Conservation (phyloP, 768 basidiomycete species). For the Imleria badia region DNA sequence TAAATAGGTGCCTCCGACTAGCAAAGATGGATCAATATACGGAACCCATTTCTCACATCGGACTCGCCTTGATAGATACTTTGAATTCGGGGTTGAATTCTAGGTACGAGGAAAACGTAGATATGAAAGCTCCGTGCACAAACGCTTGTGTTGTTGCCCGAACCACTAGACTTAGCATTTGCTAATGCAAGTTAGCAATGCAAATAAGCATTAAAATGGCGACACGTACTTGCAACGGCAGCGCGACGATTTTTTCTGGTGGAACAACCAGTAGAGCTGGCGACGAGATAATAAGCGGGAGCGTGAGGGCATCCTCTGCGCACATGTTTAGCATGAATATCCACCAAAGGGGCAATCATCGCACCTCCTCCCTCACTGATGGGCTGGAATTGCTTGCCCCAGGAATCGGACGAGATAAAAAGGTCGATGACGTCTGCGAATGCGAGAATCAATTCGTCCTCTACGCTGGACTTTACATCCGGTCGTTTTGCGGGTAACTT, state of each 20-base stretch:
- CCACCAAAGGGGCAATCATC: conserved; percentile 5
- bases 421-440: conserved; percentile 74
- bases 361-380: conserved; percentile 43
- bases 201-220: conserved; percentile 24
- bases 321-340: conserved; percentile 7
- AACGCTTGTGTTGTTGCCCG: conserved; percentile 57
- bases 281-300: conserved; percentile 53
- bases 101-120: conserved; percentile 39
- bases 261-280: conserved; percentile 59
- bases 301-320: conserved; percentile 43
- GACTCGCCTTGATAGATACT: conserved; percentile 19
- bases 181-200: conserved; percentile 8
- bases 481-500: conserved; percentile 29
- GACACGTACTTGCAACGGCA: conserved; percentile 51
- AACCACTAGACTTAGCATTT: conserved; percentile 36
- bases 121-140: conserved; percentile 54
- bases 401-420: conserved; percentile 44
- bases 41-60: background rate
- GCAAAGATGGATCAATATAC: conserved; percentile 5
- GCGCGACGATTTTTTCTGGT: conserved; percentile 52
- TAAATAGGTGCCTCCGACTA: conserved; percentile 37
- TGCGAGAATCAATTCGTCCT: conserved; percentile 67
- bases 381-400: conserved; percentile 72
- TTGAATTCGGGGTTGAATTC: conserved; percentile 19
- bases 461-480: conserved; percentile 43